A percentile compares a stretch with the other conserved stretches of the same genome.
Conservation (phyloP, 768 basidiomycete genomes). For the Tulasnella sp. region DNA sequence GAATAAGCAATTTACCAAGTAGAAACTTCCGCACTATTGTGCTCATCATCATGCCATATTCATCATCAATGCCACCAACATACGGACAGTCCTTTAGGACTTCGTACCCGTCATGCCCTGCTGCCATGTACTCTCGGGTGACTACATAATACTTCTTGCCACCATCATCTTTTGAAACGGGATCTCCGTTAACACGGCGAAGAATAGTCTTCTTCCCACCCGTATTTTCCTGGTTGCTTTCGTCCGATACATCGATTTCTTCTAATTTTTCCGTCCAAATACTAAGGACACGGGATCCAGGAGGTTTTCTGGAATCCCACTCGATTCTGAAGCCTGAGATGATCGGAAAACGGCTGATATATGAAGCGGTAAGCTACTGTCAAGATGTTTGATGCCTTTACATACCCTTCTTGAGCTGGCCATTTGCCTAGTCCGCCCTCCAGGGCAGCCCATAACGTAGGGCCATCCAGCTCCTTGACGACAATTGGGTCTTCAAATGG, state of each 20-base stretch:
- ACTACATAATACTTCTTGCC: conserved; percentile 63
- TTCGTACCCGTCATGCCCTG: conserved; percentile 71
- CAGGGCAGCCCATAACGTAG: conserved; percentile 63
- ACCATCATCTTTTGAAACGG: conserved; percentile 29
- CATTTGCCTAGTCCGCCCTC: conserved; percentile 62
- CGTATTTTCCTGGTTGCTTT: conserved; percentile 23
- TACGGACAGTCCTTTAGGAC: conserved; percentile 51
- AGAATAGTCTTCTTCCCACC: conserved; percentile 25
- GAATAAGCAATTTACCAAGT: conserved; percentile 41
- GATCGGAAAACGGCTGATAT: conserved; percentile 70
- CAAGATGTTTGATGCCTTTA: neutral
- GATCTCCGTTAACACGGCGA: conserved; percentile 21
- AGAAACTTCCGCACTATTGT: conserved; percentile 71
- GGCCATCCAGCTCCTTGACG: conserved; percentile 67
- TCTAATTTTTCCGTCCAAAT: conserved; percentile 45
- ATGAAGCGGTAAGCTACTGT: neutral
- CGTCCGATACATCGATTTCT: conserved; percentile 23
- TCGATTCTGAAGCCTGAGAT: conserved; percentile 71
- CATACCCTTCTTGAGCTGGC: conserved; percentile 84
- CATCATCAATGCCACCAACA: conserved; percentile 55
- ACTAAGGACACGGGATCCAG: conserved; percentile 59
- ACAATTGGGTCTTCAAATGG: conserved; percentile 81
- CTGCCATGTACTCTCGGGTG: conserved; percentile 75
- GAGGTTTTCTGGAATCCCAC: conserved; percentile 69
- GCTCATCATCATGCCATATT: conserved; percentile 67